A percentile compares a stretch with the other conserved stretches of the same genome.
Conservation (phyloP, 75 land plant species). For the Selaginella tamariscina region DNA sequence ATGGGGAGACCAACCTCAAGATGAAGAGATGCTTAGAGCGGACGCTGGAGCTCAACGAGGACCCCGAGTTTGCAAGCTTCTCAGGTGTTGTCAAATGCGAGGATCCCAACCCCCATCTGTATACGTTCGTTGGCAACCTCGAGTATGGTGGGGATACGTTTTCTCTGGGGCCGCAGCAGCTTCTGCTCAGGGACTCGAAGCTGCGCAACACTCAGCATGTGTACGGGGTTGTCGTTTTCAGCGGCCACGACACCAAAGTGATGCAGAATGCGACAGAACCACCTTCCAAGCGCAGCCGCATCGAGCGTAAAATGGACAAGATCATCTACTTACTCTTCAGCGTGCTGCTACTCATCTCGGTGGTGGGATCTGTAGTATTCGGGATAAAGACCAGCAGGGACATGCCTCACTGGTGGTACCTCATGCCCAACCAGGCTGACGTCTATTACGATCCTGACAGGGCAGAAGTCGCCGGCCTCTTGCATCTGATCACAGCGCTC, state of each 20-base stretch:
- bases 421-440: conserved; percentile 29
- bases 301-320: conserved; percentile 54
- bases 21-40: conserved; percentile 54
- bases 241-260: conserved; percentile 55
- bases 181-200: conserved; percentile 71
- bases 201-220: conserved; percentile 48
- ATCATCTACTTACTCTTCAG: conserved; percentile 52
- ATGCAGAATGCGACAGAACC: conserved; percentile 58
- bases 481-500: conserved; percentile 52
- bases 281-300: conserved; percentile 55
- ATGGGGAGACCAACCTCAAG: conserved; percentile 88
- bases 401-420: conserved; percentile 50
- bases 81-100: conserved; percentile 50
- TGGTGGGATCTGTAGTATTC: conserved; percentile 47
- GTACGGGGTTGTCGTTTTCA: conserved; percentile 53
- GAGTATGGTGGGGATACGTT: conserved; percentile 42
- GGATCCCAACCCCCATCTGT: conserved; percentile 76
- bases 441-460: conserved; percentile 30
- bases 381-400: conserved; percentile 28
- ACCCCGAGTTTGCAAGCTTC: conserved; percentile 37
- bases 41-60: conserved; percentile 46
- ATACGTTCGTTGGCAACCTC: conserved; percentile 78
- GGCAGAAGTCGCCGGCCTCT: conserved; percentile 24
- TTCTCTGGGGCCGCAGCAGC: conserved; percentile 51
- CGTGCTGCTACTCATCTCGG: conserved; percentile 37